Evolutionary conservation across 2,329 filamentous ascomycete species (phyloP).

Genomic region (Trichoderma polysporum): DNA sequence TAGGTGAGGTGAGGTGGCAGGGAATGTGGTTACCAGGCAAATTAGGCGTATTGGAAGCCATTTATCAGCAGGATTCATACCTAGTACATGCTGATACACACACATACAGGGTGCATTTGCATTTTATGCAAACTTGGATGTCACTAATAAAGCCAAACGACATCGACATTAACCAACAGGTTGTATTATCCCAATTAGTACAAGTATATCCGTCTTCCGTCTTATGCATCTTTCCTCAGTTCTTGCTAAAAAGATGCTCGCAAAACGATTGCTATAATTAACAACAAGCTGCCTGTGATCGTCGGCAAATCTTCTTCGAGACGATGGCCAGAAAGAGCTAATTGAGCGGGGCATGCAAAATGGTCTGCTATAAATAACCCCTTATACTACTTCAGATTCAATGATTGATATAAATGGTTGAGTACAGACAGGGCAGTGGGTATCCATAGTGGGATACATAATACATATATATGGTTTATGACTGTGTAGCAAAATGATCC

Average conservation of each 20-base stretch:
- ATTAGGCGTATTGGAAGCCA: background rate
- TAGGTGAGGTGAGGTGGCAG: background rate
- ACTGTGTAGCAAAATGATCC: background rate
- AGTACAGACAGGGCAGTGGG: too few species aligned
- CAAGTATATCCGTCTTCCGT: background rate
- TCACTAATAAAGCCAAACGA: background rate
- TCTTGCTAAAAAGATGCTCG: background rate
- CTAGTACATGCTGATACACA: background rate
- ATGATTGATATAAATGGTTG: too few species aligned
- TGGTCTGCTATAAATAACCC: background rate
- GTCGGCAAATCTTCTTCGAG: background rate
- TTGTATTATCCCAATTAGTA: too few species aligned
- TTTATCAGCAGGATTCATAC: background rate
- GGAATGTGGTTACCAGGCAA: background rate
- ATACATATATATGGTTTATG: background rate
- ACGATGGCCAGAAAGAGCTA: background rate
- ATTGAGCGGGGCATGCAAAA: constrained; percentile 1
- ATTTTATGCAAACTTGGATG: background rate
- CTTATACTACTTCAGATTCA: too few species aligned
- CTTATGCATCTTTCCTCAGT: background rate
- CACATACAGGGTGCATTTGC: background rate
- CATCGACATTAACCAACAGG: too few species aligned
- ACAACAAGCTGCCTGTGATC: background rate
- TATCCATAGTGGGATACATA: background rate
- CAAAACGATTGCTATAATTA: constrained; percentile 1